Conservation (phyloP, 1,284 basidiomycete species). For the Phylloboletellus chloephorus region DNA sequence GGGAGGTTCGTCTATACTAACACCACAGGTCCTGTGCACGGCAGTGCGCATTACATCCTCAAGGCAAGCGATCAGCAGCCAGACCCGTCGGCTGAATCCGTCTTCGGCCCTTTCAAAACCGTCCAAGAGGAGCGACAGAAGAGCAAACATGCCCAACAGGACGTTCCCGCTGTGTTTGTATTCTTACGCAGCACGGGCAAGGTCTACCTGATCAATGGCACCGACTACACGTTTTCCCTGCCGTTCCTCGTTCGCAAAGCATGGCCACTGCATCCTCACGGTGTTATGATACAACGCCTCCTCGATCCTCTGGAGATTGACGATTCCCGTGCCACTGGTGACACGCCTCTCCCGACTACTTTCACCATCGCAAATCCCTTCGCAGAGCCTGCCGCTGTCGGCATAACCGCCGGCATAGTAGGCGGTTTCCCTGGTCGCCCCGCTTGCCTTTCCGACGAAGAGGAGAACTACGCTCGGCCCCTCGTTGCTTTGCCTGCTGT, state of each 20-base stretch:
- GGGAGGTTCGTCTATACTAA: slow-evolving; percentile 58
- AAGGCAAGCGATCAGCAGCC: slow-evolving; percentile 24
- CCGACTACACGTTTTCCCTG: slow-evolving; percentile 73
- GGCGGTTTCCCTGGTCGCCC: slow-evolving; percentile 40
- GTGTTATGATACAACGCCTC: slow-evolving; percentile 74
- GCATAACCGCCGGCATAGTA: slow-evolving; percentile 52
- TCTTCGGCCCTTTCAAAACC: slow-evolving; percentile 57
- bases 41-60: slow-evolving; percentile 37
- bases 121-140: slow-evolving; percentile 28
- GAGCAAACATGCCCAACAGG: slow-evolving; percentile 28
- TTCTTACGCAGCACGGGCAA: slow-evolving; percentile 73
- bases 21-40: slow-evolving; percentile 32
- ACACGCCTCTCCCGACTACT: slow-evolving; percentile 65
- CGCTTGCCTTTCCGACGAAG: slow-evolving; percentile 47
- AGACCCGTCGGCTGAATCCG: slow-evolving; percentile 35
- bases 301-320: slow-evolving; percentile 61
- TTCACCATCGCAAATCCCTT: slow-evolving; percentile 75
- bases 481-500: slow-evolving; percentile 50
- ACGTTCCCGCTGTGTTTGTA: slow-evolving; percentile 64
- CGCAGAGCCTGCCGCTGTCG: slow-evolving; percentile 69
- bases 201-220: slow-evolving; percentile 69
- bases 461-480: slow-evolving; percentile 45
- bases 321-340: slow-evolving; percentile 58
- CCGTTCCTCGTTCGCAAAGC: slow-evolving; percentile 76
- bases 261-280: slow-evolving; percentile 73